Evolutionary conservation across 805 yeast species (phyloP), one percentile per base, ranked within the genome.

Genomic region (Ogataea kodamae): DNA sequence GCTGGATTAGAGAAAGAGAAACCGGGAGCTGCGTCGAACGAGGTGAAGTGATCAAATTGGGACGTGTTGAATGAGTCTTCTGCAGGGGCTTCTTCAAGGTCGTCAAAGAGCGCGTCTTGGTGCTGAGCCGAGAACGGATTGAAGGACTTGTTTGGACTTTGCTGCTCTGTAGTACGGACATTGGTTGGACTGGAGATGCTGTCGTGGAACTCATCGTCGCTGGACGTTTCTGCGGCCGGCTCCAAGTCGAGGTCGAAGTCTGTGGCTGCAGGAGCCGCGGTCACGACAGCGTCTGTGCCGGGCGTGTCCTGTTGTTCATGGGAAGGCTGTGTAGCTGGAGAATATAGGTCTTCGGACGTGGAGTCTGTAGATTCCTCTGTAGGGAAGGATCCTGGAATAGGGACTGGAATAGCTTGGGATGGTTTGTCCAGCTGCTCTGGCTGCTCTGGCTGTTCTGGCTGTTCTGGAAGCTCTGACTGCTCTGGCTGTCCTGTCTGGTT

Each of bases 161-260:
- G 24, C 4, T 18, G 17, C 10, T 13, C 21, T 2, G 15, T 20
- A 18, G 13, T 30, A 5, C 15, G 28, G 25, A 30, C 16, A 13
- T 36, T 36, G 16, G 28, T 29, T 7, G 48, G 48, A 8, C 48
- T 35, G 18, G 52, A 47, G 7, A 45, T 27, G 38, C 45, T 55
- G 24, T 63, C 66, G 11, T 66, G 66, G 28, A 66, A 70, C 40
- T 67, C 70, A 14, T 62, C 67, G 14, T 47, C 51, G 21, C 43
- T 38, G 8, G 72, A 64, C 4, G 76, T 67, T 10, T 68, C 72
- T 9, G 22, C 29, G 5, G 35, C 37, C 10, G 37, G 28, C 24
- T 27, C 19, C 6, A 28, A 28, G 14, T 18, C 30, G n/a, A n/a
- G n/a, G 13, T 25, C 39, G 5, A 27, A 21, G 6, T 24, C 10